Conservation (phyloP, 2,329 filamentous ascomycete genomes). For the Tolypocladium ophioglossoides region DNA sequence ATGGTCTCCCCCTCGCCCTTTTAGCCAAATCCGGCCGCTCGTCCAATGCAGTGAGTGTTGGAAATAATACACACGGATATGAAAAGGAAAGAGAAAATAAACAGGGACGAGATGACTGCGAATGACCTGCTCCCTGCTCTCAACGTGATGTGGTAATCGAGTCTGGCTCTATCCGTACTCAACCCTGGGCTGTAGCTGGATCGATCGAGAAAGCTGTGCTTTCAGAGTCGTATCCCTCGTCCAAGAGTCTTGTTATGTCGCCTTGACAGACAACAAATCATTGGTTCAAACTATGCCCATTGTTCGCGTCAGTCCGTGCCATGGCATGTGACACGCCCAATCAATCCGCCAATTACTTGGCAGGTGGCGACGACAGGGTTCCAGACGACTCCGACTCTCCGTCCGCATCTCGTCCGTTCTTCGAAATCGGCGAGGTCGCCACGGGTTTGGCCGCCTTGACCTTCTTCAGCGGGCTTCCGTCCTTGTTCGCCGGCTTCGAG, state of each 20-base stretch:
- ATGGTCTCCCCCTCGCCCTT: constrained; percentile 3
- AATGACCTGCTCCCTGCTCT: neutral
- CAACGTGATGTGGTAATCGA: neutral
- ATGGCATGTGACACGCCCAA: neutral
- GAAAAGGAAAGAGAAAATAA: neutral
- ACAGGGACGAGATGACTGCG: neutral
- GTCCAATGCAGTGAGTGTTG: constrained; percentile 6
- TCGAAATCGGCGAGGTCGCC: constrained; percentile 37
- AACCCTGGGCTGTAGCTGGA: neutral
- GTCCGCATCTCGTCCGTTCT: constrained; percentile 38
- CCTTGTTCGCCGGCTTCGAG: constrained; percentile 24
- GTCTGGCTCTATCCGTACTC: neutral
- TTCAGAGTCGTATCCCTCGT: neutral
- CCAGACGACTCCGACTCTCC: constrained; percentile 46
- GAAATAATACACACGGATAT: constrained; percentile 8
- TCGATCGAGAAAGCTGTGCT: neutral
- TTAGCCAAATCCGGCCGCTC: constrained; percentile 8
- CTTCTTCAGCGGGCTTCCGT: constrained; percentile 30
- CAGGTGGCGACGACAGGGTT: constrained; percentile 43
- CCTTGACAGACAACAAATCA: neutral
- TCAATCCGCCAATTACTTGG: constrained; percentile 1
- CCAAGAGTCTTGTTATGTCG: neutral
- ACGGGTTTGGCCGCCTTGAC: constrained; percentile 35
- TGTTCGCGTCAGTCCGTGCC: neutral
- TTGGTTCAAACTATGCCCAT: neutral